Evolutionary conservation across 495 filamentous ascomycete species (phyloP).

Genomic region (Penicillium paxilli): DNA sequence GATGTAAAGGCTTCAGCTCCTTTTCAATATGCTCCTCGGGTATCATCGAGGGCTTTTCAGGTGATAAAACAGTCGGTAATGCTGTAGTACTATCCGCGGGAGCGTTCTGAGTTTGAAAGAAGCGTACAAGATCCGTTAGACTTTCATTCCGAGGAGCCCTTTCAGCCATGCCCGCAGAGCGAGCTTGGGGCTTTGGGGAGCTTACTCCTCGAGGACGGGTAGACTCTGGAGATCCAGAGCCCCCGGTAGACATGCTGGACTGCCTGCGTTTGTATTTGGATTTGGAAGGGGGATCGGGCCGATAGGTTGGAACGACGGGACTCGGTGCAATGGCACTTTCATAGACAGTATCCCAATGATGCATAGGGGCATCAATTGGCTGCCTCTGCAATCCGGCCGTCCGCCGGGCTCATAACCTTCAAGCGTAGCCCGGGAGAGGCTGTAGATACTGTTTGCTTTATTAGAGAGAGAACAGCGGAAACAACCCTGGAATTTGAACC

Average conservation of each 20-base stretch:
- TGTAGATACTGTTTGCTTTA: background rate
- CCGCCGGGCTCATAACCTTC: conserved; percentile 12
- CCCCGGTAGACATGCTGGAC: conserved; percentile 31
- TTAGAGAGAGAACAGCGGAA: background rate
- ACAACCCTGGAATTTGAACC: background rate
- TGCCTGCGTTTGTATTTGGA: conserved; percentile 23
- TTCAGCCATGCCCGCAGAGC: conserved; percentile 26
- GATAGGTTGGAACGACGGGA: conserved; percentile 43
- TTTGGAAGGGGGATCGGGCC: conserved; percentile 27
- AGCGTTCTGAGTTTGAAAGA: conserved; percentile 36
- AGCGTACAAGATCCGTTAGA: conserved; percentile 38
- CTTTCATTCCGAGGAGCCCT: conserved; percentile 31
- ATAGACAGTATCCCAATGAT: conserved; percentile 28
- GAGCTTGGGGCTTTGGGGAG: conserved; percentile 21
- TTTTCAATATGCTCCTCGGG: conserved; percentile 7
- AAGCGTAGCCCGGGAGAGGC: background rate
- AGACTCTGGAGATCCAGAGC: conserved; percentile 10
- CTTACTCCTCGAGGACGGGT: conserved; percentile 4
- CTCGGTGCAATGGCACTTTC: conserved; percentile 40
- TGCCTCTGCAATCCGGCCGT: conserved; percentile 20
- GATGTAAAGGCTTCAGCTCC: conserved; percentile 38
- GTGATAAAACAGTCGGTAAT: conserved; percentile 15
- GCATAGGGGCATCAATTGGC: conserved; percentile 34
- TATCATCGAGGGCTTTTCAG: conserved; percentile 3
- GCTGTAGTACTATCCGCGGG: conserved; percentile 24